A percentile compares a stretch with the other conserved stretches of the same genome.
Evolutionary conservation across 306 rosid species (phyloP).

Genomic region (Malus fusca): DNA sequence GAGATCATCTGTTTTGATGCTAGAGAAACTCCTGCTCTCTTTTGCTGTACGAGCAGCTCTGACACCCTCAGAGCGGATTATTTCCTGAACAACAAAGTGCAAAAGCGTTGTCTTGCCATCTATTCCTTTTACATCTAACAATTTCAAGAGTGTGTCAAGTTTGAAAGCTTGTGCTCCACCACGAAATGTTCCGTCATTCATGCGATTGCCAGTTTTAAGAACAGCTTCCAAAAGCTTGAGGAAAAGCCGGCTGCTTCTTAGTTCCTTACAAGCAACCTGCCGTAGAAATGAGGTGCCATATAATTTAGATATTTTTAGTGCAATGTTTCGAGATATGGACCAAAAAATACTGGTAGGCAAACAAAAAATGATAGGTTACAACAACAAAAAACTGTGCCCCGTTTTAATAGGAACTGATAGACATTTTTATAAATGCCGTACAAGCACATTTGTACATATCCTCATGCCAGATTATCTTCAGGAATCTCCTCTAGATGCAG

Average conservation of each 20-base stretch:
- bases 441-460: neutral
- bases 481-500: neutral
- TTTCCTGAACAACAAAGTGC: constrained; percentile 90
- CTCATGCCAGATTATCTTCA: neutral
- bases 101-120: constrained; percentile 93
- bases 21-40: constrained; percentile 52
- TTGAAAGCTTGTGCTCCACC: constrained; percentile 96
- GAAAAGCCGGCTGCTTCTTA: constrained; percentile 76
- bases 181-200: constrained; percentile 92
- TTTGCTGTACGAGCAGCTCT: constrained; percentile 49
- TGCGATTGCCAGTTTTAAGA: constrained; percentile 95
- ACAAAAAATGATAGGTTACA: neutral
- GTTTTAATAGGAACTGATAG: neutral
- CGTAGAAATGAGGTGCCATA: constrained; percentile 10
- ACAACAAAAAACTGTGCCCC: neutral
- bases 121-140: constrained; percentile 86
- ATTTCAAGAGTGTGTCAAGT: constrained; percentile 81
- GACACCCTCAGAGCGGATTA: constrained; percentile 82
- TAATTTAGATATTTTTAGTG: constrained; percentile 11
- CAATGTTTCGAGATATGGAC: constrained; percentile 3
- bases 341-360: neutral
- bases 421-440: neutral
- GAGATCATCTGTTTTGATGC: constrained; percentile 56
- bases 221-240: constrained; percentile 98
- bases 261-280: constrained; percentile 82